Conservation (phyloP, 805 yeast genomes). For the Wickerhamomyces queroliae region DNA sequence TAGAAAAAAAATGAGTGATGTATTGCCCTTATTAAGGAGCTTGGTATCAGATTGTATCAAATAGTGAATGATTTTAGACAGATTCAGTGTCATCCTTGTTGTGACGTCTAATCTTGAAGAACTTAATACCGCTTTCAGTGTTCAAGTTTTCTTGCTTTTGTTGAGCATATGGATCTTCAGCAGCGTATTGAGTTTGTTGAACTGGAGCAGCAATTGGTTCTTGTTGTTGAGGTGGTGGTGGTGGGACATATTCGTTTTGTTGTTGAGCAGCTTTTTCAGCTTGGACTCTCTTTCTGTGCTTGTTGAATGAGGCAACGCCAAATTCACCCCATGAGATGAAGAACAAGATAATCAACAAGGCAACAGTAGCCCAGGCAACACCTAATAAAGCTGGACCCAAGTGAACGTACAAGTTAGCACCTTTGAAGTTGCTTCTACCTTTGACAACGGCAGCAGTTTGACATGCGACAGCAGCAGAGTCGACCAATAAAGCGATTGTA, state of each 20-base stretch:
- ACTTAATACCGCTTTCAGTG: constrained; percentile 60
- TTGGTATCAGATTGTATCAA: too few relatives aligned
- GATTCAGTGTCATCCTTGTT: constrained; percentile 37
- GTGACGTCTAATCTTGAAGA: constrained; percentile 65
- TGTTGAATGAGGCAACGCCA: constrained; percentile 42
- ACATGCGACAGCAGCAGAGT: constrained; percentile 58
- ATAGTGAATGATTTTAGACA: too few relatives aligned
- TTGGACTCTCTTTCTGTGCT: constrained; percentile 38
- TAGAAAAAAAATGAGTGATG: too few relatives aligned
- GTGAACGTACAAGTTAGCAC: constrained; percentile 36
- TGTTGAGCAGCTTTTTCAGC: constrained; percentile 20
- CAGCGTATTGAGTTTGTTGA: constrained; percentile 18
- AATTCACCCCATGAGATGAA: constrained; percentile 46
- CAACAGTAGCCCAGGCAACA: constrained; percentile 67
- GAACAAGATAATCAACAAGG: constrained; percentile 42
- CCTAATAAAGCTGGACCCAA: constrained; percentile 58
- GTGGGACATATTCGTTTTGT: constrained; percentile 8
- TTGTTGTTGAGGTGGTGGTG: constrained; percentile 8
- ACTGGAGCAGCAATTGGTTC: constrained; percentile 17
- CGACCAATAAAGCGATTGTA: constrained; percentile 45
- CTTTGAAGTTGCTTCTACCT: constrained; percentile 63
- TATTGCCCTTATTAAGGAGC: too few relatives aligned
- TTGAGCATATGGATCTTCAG: constrained; percentile 21
- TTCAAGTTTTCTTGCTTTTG: constrained; percentile 24
- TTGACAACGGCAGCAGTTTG: constrained; percentile 75